Evolutionary conservation across 2,329 filamentous ascomycete genomes (phyloP), one percentile per base, ranked within the genome.

Genomic region (Calycina herbarum): DNA sequence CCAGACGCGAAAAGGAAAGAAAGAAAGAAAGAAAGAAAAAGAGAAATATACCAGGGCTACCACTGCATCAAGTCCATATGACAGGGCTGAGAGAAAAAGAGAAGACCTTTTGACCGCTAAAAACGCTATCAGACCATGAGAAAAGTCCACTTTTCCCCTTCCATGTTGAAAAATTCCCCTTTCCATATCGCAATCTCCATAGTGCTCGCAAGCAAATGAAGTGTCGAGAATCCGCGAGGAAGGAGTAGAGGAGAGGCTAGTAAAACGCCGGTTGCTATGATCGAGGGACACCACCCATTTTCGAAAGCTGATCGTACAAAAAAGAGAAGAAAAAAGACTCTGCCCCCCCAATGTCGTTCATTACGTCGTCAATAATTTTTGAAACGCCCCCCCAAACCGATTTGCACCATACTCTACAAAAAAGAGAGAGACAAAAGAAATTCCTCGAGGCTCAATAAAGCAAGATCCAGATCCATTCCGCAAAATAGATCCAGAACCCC

Each of bases 111-210:
- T 2, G 24, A 54, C 20, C 48, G 48, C 48, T 54, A 54, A 54
- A 33, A 45, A 27, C 48, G 48, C 48, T 54, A 54, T 24, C 48
- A 54, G 24, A 24, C 48, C 20, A 54, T 24, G 20, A 54, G 48
- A 27, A 54, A 54, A 27, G 48, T 40, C 38, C 38, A 54, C 45
- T 51, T 51, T 51, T 51, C 45, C 45, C 45, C 27, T 54, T 13
- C 48, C 13, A 24, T 54, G 11, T 13, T 11, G 20, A 54, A 24
- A 54, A 54, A 13, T 27, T 5, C 10, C 20, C 24, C 11, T 20
- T 54, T 54, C 48, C 20, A 27, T 54, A 20, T 24, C 45, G 45
- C 45, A 51, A 51, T 11, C 6, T 51, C 24, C 45, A 24, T 27
- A 24, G 7, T 27, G n/a, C 45, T 24, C n/a, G n/a, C n/a, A 54